Evolutionary conservation across 129 eudicot species (phyloP), one percentile per base, ranked within the genome.

Genomic region (Ambrosia trifida): DNA sequence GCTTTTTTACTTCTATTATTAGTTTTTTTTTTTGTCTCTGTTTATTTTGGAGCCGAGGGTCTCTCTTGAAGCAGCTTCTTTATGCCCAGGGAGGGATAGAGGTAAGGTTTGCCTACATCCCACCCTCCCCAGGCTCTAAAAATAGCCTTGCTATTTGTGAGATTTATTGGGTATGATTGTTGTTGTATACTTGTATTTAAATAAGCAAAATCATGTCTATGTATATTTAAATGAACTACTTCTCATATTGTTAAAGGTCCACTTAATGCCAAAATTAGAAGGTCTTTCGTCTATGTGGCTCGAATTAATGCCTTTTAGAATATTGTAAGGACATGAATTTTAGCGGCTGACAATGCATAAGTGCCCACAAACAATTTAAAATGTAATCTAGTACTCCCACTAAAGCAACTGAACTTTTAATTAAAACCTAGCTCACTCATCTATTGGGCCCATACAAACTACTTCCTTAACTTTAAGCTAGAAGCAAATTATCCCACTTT

Each of bases 281-380:
- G 74, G 64, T 36, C 64, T 11, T 64, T 70, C 11, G 7, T 49
- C 18, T 52, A 32, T 5, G 17, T 69, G 56, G 63, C 73, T 33
- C 16, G 5, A 32, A 28, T 14, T 30, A 51, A 69, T 69, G 63
- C 73, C 62, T 69, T 69, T 53, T 69, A 35, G 50, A 69, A 52
- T 4, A 18, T 19, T 35, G 63, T 33, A 56, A 44, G 33, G 45
- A 67, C 40, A 40, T 35, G 13, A 35, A 19, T 52, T 11, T 35
- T 38, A 35, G 68, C 10, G 68, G 12, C 50, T 49, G 38, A 38
- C n/a, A 7, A 57, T 64, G 68, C 32, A 18, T 3, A 64, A 40
- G 52, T n/a, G 35, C 17, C 33, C 28, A 64, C 32, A 16, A 4
- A 10, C 11, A 33, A 40, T 17, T 38, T 7, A 6, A 64, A 38